A percentile compares a stretch with the other conserved stretches of the same genome.
phyloP scores from a whole-genome alignment of 192 early-diverging fungal genomes.

The Pilaira anomala region DNA sequence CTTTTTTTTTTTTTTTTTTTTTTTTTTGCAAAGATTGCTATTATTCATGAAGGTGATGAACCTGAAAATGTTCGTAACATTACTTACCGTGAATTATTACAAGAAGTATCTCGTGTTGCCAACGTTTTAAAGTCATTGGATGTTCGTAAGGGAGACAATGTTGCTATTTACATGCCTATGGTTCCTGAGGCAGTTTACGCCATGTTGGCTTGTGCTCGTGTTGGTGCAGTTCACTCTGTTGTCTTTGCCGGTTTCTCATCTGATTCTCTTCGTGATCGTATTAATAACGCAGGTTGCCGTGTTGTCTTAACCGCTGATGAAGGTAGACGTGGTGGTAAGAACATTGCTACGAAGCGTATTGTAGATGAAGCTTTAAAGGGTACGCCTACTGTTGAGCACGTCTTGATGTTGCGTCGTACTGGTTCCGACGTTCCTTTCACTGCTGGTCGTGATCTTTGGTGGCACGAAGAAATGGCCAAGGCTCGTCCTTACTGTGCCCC shows the following conservation, averaged over 20 bases:
- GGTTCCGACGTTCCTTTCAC: constrained; percentile 79
- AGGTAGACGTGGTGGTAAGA: constrained; percentile 87
- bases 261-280: constrained; percentile 89
- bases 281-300: constrained; percentile 75
- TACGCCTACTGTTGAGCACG: constrained; percentile 76
- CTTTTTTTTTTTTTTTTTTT: not conserved
- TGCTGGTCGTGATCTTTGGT: constrained; percentile 84
- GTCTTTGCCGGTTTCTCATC: constrained; percentile 97
- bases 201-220: constrained; percentile 92
- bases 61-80: constrained; percentile 73
- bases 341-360: constrained; percentile 87
- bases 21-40: constrained; percentile 54
- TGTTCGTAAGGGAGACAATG: constrained; percentile 88
- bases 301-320: constrained; percentile 93
- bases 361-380: constrained; percentile 84
- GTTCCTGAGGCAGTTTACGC: constrained; percentile 89
- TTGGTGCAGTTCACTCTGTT: constrained; percentile 90
- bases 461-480: constrained; percentile 84
- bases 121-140: constrained; percentile 82
- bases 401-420: constrained; percentile 90
- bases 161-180: constrained; percentile 98
- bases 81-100: constrained; percentile 82
- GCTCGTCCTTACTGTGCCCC: constrained; percentile 87
- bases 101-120: constrained; percentile 80
- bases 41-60: constrained; percentile 89